Conservation (phyloP, 2,329 filamentous ascomycete genomes). For the Hypoxylon sp. region DNA sequence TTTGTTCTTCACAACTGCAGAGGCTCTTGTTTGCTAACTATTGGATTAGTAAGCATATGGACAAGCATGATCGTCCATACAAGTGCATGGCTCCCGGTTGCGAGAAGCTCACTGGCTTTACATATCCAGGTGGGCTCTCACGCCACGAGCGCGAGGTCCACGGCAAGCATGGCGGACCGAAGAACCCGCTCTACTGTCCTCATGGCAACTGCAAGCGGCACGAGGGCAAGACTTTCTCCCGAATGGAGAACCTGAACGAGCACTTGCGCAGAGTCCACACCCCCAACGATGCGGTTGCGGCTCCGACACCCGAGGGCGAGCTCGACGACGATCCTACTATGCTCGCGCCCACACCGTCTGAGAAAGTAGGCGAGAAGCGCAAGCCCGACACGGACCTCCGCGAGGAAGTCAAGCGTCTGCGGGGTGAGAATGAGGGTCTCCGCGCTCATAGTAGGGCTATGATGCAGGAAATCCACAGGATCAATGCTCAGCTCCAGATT, state of each 20-base stretch:
- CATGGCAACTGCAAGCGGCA: conserved; percentile 90
- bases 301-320: conserved; percentile 54
- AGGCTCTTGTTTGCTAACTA: conserved; percentile 43
- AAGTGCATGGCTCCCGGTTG: conserved; percentile 86
- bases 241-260: conserved; percentile 94
- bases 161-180: conserved; percentile 88
- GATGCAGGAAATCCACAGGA: conserved; percentile 35
- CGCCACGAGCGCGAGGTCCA: conserved; percentile 96
- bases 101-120: conserved; percentile 93
- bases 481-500: not conserved
- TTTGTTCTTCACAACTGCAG: conserved; percentile 23
- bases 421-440: conserved; percentile 75
- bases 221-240: conserved; percentile 89
- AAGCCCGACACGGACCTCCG: conserved; percentile 69
- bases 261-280: conserved; percentile 92
- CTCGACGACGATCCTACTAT: conserved; percentile 56
- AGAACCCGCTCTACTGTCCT: conserved; percentile 89
- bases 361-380: conserved; percentile 61
- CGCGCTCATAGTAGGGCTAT: conserved; percentile 54
- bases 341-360: conserved; percentile 8
- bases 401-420: conserved; percentile 76
- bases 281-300: conserved; percentile 57
- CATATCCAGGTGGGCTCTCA: conserved; percentile 90
- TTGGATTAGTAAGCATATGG: conserved; percentile 90
- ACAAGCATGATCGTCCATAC: conserved; percentile 95